Evolutionary conservation across 306 rosid genomes (phyloP), one percentile per base, ranked within the genome.

Genomic region (Acmispon strigosus): DNA sequence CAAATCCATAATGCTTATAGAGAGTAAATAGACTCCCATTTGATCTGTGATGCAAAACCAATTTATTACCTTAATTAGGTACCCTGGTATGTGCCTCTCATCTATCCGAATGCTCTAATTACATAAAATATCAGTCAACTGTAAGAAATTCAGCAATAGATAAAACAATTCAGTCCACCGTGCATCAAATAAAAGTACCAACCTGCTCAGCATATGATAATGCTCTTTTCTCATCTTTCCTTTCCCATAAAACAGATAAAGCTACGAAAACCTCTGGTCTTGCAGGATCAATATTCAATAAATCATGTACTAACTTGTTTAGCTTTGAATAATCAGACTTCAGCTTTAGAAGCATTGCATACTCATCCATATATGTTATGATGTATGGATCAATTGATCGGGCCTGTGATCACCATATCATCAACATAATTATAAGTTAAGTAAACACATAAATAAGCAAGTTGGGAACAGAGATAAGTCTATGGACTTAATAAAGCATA

Each of bases 191-290:
- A 34, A 61, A 62, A 59, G 9, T 67, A 76, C 87, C 3, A 9
- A 95, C 99, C 99, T 89, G 92, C 56, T 95, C 99, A 44, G 96
- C 96, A 81, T 91, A 91, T 65, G 97, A 84, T 75, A 95, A 77
- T 79, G 99, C 96, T 73, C 87, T 91, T 83, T 84, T 87, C 87
- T 86, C 96, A 24, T 91, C 99, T 85, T 89, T 95, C 81, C 82
- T 86, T 91, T 91, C 96, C 94, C 96, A 91, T 75, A 95, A 82
- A 70, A 89, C 97, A 69, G 97, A 89, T 50, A 95, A 78, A 70
- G 97, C 89, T 50, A 95, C 99, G 85, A 89, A 89, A 81, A 87
- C 99, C 87, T 95, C 99, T 63, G 99, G 97, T 77, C 96, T 87
- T 56, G 93, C 78, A 77, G 96, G 87, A 87, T 95, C 97, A 71